Percentiles rank a stretch among this genome's conserved stretches.
Conservation (phyloP, 2,329 filamentous ascomycete genomes). For the Tolypocladium tundrense region DNA sequence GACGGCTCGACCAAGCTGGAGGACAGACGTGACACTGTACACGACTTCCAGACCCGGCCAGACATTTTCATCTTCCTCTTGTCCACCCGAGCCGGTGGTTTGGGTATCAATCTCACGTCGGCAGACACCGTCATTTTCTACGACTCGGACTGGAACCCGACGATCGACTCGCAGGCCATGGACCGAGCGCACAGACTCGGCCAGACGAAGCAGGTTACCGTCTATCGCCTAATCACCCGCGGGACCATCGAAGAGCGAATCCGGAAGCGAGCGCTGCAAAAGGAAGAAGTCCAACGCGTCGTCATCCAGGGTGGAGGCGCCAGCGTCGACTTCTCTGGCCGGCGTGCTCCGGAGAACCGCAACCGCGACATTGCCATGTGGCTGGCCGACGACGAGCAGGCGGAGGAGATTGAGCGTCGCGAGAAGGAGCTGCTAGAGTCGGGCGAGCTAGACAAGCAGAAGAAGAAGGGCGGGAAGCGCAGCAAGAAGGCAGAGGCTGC, state of each 20-base stretch:
- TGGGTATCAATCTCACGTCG: constrained; percentile 94
- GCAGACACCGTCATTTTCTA: constrained; percentile 99
- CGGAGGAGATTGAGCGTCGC: constrained; percentile 83
- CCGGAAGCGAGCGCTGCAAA: constrained; percentile 90
- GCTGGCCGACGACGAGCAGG: constrained; percentile 95
- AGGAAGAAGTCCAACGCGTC: constrained; percentile 96
- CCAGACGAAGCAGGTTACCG: constrained; percentile 90
- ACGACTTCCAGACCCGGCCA: constrained; percentile 88
- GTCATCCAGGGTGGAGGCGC: constrained; percentile 88
- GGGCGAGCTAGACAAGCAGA: constrained; percentile 55
- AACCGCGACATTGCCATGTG: constrained; percentile 99
- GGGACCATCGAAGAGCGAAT: constrained; percentile 98
- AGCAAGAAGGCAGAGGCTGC: constrained; percentile 39
- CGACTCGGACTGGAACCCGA: constrained; percentile 98
- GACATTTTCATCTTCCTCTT: constrained; percentile 97
- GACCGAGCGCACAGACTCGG: constrained; percentile 96
- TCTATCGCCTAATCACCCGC: constrained; percentile 93
- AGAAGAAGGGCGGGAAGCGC: constrained; percentile 50
- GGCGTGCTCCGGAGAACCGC: constrained; percentile 75
- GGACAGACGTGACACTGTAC: constrained; percentile 89
- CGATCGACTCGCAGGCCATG: constrained; percentile 98
- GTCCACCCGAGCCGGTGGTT: constrained; percentile 89
- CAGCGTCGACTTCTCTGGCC: constrained; percentile 92
- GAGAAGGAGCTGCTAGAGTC: constrained; percentile 77
- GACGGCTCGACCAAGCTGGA: constrained; percentile 97